Conservation (phyloP, 2,329 filamentous ascomycete species). For the Pyrenochaeta sp. region DNA sequence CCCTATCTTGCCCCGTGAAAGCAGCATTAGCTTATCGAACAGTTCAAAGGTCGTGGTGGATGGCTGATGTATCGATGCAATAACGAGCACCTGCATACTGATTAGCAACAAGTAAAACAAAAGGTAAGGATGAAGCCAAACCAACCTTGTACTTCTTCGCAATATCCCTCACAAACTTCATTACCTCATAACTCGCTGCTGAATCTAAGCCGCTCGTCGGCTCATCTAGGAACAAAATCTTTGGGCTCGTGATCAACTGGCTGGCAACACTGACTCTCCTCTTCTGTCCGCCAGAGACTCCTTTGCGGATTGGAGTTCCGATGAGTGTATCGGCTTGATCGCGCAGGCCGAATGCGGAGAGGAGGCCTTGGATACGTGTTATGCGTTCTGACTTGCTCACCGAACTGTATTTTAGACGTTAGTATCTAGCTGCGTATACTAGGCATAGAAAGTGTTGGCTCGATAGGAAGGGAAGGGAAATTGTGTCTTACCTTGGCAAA, state of each 20-base stretch:
- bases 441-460: neutral
- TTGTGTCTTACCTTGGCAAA: conserved; percentile 51
- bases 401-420: conserved; percentile 42
- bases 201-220: conserved; percentile 86
- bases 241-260: conserved; percentile 80
- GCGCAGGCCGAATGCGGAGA: conserved; percentile 76
- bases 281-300: conserved; percentile 86
- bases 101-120: conserved; percentile 8
- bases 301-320: conserved; percentile 82
- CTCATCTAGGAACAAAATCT: conserved; percentile 83
- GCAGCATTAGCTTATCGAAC: conserved; percentile 79
- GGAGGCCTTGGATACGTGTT: conserved; percentile 69
- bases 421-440: conserved; percentile 10
- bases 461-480: neutral
- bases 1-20: conserved; percentile 73
- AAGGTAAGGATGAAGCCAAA: neutral
- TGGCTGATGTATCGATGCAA: conserved; percentile 86
- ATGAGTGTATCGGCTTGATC: conserved; percentile 75
- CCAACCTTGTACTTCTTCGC: conserved; percentile 71
- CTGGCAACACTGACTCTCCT: conserved; percentile 79
- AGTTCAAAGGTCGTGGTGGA: conserved; percentile 80
- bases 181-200: conserved; percentile 76
- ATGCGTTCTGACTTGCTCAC: conserved; percentile 66
- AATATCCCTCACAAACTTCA: conserved; percentile 73
- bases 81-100: conserved; percentile 70